These are phyloP conservation scores for Clitoria ternatea DNA, from an alignment of 306 rosid genomes.

Conservation along the genomic window DNA sequence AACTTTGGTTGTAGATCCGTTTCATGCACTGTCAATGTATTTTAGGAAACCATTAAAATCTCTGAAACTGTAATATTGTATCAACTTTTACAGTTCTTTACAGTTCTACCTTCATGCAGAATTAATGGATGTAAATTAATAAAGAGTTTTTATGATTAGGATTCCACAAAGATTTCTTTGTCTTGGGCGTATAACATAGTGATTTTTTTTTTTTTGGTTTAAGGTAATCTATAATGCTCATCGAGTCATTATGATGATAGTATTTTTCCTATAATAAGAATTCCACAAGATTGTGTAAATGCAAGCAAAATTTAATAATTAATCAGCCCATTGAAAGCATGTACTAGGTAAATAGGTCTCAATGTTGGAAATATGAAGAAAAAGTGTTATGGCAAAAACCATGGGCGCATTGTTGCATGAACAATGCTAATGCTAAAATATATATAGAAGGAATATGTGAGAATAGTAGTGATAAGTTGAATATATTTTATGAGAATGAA, in stretches of 20 bases:
- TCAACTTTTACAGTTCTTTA: background rate
- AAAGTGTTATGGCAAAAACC: too few species aligned
- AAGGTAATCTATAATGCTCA: background rate
- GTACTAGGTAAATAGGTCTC: too few species aligned
- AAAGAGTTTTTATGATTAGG: background rate
- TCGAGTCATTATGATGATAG: background rate
- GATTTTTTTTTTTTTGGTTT: background rate
- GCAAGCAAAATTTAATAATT: background rate
- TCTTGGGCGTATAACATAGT: background rate
- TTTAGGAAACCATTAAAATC: background rate
- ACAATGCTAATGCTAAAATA: too few species aligned
- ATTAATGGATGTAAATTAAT: background rate
- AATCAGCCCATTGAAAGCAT: background rate
- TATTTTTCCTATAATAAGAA: background rate
- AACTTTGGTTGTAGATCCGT: conserved; percentile 1
- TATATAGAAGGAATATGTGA: too few species aligned
- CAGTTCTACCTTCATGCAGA: background rate
- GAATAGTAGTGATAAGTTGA: too few species aligned
- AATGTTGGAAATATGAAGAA: too few species aligned
- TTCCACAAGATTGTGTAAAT: background rate
- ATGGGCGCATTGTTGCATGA: too few species aligned
- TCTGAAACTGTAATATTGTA: background rate
- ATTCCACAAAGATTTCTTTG: background rate
- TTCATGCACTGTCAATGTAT: background rate
- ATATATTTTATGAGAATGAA: too few species aligned